phyloP scores from a whole-genome alignment of 345 rosid genomes.

The Clausena lansium region DNA sequence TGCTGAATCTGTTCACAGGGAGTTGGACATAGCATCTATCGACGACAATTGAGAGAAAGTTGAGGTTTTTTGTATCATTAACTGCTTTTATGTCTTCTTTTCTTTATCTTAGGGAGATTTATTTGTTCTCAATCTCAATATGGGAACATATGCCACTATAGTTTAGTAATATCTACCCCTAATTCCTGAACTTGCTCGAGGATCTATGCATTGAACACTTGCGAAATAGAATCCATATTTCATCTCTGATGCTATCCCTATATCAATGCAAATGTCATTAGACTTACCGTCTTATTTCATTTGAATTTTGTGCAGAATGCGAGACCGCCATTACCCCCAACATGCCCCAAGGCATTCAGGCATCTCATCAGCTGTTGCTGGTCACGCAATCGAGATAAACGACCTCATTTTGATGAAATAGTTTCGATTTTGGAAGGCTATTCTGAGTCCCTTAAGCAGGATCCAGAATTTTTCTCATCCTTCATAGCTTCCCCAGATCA shows the following conservation, averaged over 20 bases:
- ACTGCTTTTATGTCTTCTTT: background rate
- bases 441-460: slow-evolving; percentile 44
- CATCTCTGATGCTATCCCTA: background rate
- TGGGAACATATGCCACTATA: background rate
- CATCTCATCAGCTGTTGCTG: slow-evolving; percentile 61
- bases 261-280: background rate
- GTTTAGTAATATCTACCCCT: background rate
- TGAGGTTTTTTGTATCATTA: background rate
- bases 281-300: background rate
- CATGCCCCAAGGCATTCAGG: slow-evolving; percentile 53
- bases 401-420: slow-evolving; percentile 64
- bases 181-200: background rate
- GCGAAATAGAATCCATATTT: background rate
- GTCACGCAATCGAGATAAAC: slow-evolving; percentile 56
- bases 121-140: background rate
- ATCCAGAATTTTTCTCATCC: slow-evolving; percentile 47
- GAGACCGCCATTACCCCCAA: slow-evolving; percentile 61
- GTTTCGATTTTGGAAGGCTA: slow-evolving; percentile 53
- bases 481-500: slow-evolving; percentile 33
- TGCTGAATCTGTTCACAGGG: background rate
- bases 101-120: background rate
- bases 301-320: slow-evolving; percentile 49
- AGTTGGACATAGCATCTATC: background rate
- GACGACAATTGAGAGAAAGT: background rate
- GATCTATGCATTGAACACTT: background rate